Evolutionary conservation across 345 rosid species (phyloP).

Genomic region (Lepidium sativum): DNA sequence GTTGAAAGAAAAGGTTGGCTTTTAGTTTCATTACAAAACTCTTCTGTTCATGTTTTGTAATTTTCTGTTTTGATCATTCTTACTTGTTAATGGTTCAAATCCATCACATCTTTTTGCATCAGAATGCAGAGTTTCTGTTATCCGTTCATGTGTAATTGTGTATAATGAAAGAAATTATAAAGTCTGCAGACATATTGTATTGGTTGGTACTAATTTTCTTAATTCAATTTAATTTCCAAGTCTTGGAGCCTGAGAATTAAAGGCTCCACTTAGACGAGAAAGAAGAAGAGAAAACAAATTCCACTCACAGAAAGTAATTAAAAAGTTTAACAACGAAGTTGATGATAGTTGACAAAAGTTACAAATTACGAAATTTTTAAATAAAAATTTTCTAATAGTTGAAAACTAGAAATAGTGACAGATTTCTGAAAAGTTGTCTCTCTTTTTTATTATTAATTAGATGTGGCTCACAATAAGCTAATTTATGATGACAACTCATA

Average conservation of each 20-base stretch:
- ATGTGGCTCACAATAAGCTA: too few relatives aligned
- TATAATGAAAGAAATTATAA: background rate
- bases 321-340: constrained; percentile 16
- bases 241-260: constrained; percentile 4
- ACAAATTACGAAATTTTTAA: background rate
- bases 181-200: background rate
- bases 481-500: background rate
- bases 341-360: constrained; percentile 4
- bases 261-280: background rate
- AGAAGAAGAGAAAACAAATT: background rate
- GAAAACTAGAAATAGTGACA: background rate
- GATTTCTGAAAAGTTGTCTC: background rate
- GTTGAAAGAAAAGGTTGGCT: constrained; percentile 14
- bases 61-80: background rate
- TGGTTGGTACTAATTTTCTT: background rate
- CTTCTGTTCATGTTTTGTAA: background rate
- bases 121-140: background rate
- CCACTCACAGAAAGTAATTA: constrained; percentile 9
- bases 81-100: constrained; percentile 5
- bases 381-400: background rate
- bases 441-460: background rate
- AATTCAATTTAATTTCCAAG: background rate
- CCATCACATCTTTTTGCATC: background rate
- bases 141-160: background rate
- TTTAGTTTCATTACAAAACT: background rate